Evolutionary conservation across 179 eudicot genomes (phyloP).

Genomic region (Dionaea muscipula): DNA sequence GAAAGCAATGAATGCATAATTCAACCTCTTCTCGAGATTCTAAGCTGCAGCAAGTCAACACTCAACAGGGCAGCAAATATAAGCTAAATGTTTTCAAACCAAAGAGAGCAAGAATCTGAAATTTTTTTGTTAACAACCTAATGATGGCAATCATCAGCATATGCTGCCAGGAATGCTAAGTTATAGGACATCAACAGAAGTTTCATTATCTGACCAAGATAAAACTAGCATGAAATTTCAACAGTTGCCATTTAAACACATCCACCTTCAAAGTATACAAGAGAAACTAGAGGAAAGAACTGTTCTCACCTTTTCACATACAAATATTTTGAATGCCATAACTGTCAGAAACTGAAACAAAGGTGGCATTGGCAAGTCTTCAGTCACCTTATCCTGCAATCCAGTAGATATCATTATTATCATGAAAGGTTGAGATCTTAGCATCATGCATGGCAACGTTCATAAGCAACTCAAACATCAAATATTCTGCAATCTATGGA

Average conservation of each 20-base stretch:
- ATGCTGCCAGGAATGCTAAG: no score
- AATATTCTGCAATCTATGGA: not conserved
- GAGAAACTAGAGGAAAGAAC: not conserved
- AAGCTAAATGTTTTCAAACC: not conserved
- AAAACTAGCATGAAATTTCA: no score
- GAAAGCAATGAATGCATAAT: not conserved
- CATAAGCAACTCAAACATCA: not conserved
- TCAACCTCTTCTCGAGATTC: not conserved
- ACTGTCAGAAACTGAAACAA: conserved; percentile 73
- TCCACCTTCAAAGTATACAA: not conserved
- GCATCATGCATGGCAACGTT: not conserved
- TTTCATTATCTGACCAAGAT: no score
- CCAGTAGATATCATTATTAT: not conserved
- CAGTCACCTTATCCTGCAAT: conserved; percentile 48
- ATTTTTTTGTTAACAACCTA: no score
- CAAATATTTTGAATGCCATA: conserved; percentile 63
- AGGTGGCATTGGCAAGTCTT: conserved; percentile 88
- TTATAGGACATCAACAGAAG: no score
- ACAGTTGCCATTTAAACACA: not conserved
- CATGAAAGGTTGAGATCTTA: not conserved
- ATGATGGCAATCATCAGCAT: no score
- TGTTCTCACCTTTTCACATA: conserved; percentile 52
- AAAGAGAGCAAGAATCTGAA: not conserved
- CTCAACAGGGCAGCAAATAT: not conserved
- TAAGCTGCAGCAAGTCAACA: not conserved